A percentile compares a stretch with the other conserved stretches of the same genome.
phyloP scores from a whole-genome alignment of 257 asterid genomes.

The Gynochthodes officinalis region DNA sequence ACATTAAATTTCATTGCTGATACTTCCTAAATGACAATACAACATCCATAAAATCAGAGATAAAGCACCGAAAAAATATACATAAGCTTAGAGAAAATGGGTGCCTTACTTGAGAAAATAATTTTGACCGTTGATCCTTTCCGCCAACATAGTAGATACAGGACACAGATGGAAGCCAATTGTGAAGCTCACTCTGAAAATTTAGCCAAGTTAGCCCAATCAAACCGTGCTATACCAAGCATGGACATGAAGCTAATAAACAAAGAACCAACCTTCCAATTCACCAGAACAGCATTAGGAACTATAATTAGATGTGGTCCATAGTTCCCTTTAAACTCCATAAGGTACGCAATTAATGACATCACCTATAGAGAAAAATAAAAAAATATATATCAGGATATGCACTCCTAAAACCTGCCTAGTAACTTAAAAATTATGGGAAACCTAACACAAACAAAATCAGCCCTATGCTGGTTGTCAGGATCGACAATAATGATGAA shows the following conservation, averaged over 20 bases:
- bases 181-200: slow-evolving; percentile 84
- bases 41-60: slow-evolving; percentile 14
- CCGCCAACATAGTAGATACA: slow-evolving; percentile 95
- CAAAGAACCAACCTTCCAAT: slow-evolving; percentile 80
- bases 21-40: slow-evolving; percentile 65
- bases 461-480: neutral
- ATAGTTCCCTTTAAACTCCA: slow-evolving; percentile 98
- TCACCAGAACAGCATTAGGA: slow-evolving; percentile 98
- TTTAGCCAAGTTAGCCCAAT: slow-evolving; percentile 30
- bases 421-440: neutral
- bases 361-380: slow-evolving; percentile 60
- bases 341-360: slow-evolving; percentile 90
- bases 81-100: slow-evolving; percentile 14
- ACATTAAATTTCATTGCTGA: slow-evolving; percentile 92
- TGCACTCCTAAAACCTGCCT: neutral
- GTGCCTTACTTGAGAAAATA: slow-evolving; percentile 84
- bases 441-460: neutral
- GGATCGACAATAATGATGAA: neutral
- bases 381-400: neutral
- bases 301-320: slow-evolving; percentile 99
- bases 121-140: slow-evolving; percentile 76
- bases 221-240: slow-evolving; percentile 3
- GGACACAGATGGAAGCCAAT: slow-evolving; percentile 94
- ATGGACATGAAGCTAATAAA: slow-evolving; percentile 17
- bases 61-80: slow-evolving; percentile 11